Percentiles rank a stretch among this genome's conserved stretches.
Conservation (phyloP, 306 rosid genomes). For the Lotus japonicus region DNA sequence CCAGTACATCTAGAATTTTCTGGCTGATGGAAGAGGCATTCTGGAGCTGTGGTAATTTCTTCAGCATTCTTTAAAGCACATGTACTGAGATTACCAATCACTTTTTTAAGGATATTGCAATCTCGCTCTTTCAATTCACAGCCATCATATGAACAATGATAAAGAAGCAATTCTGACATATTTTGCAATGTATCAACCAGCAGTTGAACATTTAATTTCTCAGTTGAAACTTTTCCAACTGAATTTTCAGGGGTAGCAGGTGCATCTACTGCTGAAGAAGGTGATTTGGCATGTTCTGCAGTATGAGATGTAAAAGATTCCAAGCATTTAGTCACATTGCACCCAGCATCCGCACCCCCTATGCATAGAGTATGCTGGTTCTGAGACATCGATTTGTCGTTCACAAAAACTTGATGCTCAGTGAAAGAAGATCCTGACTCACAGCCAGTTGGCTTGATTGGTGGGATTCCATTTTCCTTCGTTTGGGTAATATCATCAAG, state of each 20-base stretch:
- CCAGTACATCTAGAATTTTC: conserved; percentile 27
- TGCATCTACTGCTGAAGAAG: conserved; percentile 31
- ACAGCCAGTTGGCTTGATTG: conserved; percentile 29
- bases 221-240: conserved; percentile 28
- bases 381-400: conserved; percentile 25
- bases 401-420: conserved; percentile 31
- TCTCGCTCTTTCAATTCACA: conserved; percentile 47
- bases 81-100: conserved; percentile 47
- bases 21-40: conserved; percentile 27
- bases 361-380: conserved; percentile 15
- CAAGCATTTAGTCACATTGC: conserved; percentile 16
- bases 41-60: conserved; percentile 17
- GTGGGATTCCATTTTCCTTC: conserved; percentile 14
- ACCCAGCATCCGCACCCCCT: conserved; percentile 23
- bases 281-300: conserved; percentile 10
- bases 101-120: conserved; percentile 34
- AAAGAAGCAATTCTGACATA: conserved; percentile 61
- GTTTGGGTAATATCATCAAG: conserved; percentile 24
- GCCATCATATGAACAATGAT: conserved; percentile 37
- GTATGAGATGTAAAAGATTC: conserved; percentile 21
- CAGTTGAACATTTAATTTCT: conserved; percentile 45
- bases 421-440: conserved; percentile 26
- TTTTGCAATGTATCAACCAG: conserved; percentile 51
- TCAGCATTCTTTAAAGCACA: conserved; percentile 48
- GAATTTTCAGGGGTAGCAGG: conserved; percentile 27